Base-by-base conservation (phyloP, 306 rosid species). In the Vigna reflexopilosa region DNA sequence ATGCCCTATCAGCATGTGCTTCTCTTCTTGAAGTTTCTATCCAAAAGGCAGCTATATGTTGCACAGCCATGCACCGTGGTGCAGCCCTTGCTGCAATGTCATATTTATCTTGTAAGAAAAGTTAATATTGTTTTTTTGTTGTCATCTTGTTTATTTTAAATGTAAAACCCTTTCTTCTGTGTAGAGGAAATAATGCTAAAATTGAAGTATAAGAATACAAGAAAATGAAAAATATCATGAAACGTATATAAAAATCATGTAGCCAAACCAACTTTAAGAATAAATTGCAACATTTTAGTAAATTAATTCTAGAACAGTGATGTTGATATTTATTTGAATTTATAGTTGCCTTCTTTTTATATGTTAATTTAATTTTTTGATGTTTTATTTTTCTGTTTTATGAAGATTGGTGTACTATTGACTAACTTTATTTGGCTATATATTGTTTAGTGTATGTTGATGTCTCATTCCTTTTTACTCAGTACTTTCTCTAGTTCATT, bases 11-110 rank as follows among this genome's bases (percentile, higher is more conserved):
- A 56, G 90, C 91, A 32, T 89, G 86, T 56, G 93, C 96, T 74
- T 82, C 92, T 70, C 94, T 94, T 81, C 89, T 94, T 83, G 96
- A 94, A 85, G 85, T 85, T 81, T 94, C 98, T 73, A 82, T 94
- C 78, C 97, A 90, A 75, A 94, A 92, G 80, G 98, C 97, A 56
- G 91, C 98, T 74, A 90, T 92, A 86, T 92, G 98, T 83, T 94
- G 96, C 89, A 92, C 98, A 4, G 98, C 98, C 30, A 94, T 94
- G 98, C 98, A 94, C 82, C 97, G 97, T n/a, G 98, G 98, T 42
- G 97, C 98, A 59, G 98, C 98, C 52, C 87, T 94, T 34, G 93
- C 98, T 17, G 96, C 98, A 83, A 94, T 94, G 98, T 94, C 98
- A 62, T 92, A 90, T 84, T 79, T 94, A 80, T 94, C 97, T 78